Base-by-base conservation (phyloP, 495 filamentous ascomycete species). In the Staphylotrichum longicolle region DNA sequence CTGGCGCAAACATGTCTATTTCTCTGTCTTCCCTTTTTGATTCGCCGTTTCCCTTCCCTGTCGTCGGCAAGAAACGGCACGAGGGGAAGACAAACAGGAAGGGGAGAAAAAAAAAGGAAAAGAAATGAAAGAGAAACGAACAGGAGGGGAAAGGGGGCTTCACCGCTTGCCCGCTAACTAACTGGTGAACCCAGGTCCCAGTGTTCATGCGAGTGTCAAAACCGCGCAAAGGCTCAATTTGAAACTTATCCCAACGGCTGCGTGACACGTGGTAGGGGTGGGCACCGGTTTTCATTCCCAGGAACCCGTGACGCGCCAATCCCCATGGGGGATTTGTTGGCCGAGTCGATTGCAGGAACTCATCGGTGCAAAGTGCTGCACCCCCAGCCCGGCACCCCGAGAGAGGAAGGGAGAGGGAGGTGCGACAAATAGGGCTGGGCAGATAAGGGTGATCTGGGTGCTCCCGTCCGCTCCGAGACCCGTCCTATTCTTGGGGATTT, bases 201-300 rank as follows among this genome's bases (percentile, higher is more conserved):
- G 20, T 27, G 42, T 41, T 44, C 51, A n/a, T 37, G 40, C 46
- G 37, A 57, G 39, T 35, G 20, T 47, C 40, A 32, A 60, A 63
- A 57, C 53, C 58, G 35, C 57, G 39, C 56, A 39, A 54, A 54
- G 32, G 12, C 34, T 55, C 55, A 48, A 11, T 62, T 39, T 54
- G 48, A 45, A 37, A 54, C 56, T 49, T 32, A 57, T 72, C 14
- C 68, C 70, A 72, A 71, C 70, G 54, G 63, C 54, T 53, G 64
- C 41, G 48, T 69, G 70, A 72, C 70, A 72, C 70, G 70, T 72
- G 70, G 70, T 69, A 32, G 39, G 40, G 66, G 53, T 48, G 51
- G 58, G 63, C 45, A 54, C 48, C 27, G 11, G 20, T 44, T 42
- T 52, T 35, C 15, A 40, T 57, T 32, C 10, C 42, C n/a, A 7